Conservation (phyloP, 139 green algal genomes). For the Edaphochlamys debaryana region DNA sequence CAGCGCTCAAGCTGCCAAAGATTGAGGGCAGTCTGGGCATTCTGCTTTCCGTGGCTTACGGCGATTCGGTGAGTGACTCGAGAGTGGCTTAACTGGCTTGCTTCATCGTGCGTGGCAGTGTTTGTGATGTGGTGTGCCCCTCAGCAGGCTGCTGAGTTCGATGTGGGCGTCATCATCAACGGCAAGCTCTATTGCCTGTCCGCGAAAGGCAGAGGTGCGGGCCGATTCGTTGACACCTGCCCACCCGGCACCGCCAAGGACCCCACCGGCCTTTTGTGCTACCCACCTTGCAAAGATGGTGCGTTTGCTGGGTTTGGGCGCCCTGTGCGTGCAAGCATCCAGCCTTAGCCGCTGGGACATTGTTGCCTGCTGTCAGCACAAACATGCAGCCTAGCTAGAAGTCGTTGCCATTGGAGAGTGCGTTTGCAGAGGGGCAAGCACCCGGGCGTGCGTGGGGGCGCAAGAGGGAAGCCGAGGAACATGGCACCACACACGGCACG, state of each 20-base stretch:
- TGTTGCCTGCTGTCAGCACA: neutral
- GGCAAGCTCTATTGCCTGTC: constrained; percentile 9
- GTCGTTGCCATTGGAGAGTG: too few relatives aligned
- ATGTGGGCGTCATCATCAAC: constrained; percentile 7
- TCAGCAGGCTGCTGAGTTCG: neutral
- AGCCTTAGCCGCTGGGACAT: too few relatives aligned
- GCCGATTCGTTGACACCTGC: neutral
- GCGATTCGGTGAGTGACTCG: neutral
- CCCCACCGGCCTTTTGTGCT: neutral
- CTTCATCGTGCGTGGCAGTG: neutral
- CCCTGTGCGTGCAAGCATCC: too few relatives aligned
- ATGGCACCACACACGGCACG: too few relatives aligned
- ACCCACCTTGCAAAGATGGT: neutral
- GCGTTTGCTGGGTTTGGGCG: too few relatives aligned
- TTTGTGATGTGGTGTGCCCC: neutral
- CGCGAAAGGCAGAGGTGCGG: neutral
- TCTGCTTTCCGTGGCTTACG: neutral
- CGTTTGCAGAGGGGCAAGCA: too few relatives aligned
- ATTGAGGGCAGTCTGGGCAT: neutral
- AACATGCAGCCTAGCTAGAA: neutral
- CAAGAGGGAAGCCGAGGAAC: too few relatives aligned
- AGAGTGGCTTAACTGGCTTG: neutral
- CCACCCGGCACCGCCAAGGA: neutral
- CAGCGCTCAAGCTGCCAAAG: neutral
- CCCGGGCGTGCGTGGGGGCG: too few relatives aligned